Percentiles rank a stretch among this genome's conserved stretches.
Conservation (phyloP, 345 rosid species). For the Mallotus nudiflorus region DNA sequence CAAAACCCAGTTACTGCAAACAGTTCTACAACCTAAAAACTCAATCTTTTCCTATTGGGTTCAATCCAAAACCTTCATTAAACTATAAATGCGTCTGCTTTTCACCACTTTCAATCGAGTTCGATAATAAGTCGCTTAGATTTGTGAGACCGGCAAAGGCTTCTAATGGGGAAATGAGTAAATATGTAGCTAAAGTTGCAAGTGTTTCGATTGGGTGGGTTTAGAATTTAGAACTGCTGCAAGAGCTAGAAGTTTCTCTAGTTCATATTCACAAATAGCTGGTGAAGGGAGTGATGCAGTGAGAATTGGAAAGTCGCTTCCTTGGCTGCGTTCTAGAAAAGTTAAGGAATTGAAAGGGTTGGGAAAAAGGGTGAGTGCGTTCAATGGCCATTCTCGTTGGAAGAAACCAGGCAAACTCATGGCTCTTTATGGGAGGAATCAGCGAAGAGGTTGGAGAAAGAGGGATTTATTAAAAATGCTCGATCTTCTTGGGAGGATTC, state of each 20-base stretch:
- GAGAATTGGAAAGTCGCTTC: slow-evolving; percentile 43
- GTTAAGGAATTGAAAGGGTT: slow-evolving; percentile 22
- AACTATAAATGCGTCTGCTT: slow-evolving; percentile 31
- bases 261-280: slow-evolving; percentile 28
- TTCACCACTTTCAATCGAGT: slow-evolving; percentile 18
- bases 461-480: not conserved
- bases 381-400: slow-evolving; percentile 40
- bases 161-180: slow-evolving; percentile 21
- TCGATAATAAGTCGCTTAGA: not conserved
- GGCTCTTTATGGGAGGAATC: slow-evolving; percentile 40
- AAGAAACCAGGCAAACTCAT: slow-evolving; percentile 33
- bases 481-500: slow-evolving; percentile 19
- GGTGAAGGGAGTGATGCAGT: slow-evolving; percentile 31
- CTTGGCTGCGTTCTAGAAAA: slow-evolving; percentile 47
- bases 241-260: slow-evolving; percentile 34
- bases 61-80: too few species aligned
- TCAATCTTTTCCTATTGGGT: too few species aligned
- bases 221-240: slow-evolving; percentile 29
- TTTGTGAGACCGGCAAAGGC: slow-evolving; percentile 17
- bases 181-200: slow-evolving; percentile 25
- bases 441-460: slow-evolving; percentile 35
- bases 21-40: slow-evolving; percentile 27
- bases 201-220: slow-evolving; percentile 22
- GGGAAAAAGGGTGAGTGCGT: slow-evolving; percentile 11
- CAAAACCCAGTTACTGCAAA: slow-evolving; percentile 41